Evolutionary conservation across 805 yeast species (phyloP), one percentile per base, ranked within the genome.

Genomic region (Metschnikowia rubicola): DNA sequence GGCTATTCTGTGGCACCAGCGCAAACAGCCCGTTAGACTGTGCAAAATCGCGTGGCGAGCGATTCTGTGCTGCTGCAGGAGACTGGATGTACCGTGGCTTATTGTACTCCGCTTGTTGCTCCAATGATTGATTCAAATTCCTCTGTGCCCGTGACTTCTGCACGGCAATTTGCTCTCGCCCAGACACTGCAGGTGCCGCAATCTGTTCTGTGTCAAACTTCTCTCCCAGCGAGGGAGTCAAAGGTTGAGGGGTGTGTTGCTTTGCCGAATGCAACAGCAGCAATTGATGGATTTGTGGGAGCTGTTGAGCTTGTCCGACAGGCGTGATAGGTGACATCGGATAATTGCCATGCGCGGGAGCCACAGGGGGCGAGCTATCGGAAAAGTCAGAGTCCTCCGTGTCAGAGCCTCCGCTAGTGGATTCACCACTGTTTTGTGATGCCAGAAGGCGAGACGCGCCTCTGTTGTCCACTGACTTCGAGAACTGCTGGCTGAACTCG

Each of bases 401-500:
- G 9, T 36, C 38, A 10, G 38, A 56, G 13, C 43, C 48, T 13
- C 44, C 54, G 37, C 58, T 53, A 12, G 39, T 40, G 2, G 17
- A 52, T 7, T 36, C 8, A 12, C 7, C 6, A 8, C n/a, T 17
- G 13, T 6, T 12, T 21, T 21, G 26, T 21, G 2, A 21, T 7
- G 5, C 26, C 26, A 7, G 38, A 38, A 55, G 44, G 10, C 45
- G 51, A 30, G 48, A 53, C 12, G 54, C 31, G 10, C 30, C 41
- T 6, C 32, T 21, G 26, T 45, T 47, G 26, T 57, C 60, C 29
- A 63, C 62, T 8, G 57, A 51, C 35, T 63, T 54, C n/a, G 59
- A 56, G 53, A 70, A 69, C 46, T 70, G 74, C 45, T 65, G 62
- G 51, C 64, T 70, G 56, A 72, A 69, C 54, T 72, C 75, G 42